Evolutionary conservation across 2,329 filamentous ascomycete species (phyloP).

Genomic region (Scedosporium minutisporum): DNA sequence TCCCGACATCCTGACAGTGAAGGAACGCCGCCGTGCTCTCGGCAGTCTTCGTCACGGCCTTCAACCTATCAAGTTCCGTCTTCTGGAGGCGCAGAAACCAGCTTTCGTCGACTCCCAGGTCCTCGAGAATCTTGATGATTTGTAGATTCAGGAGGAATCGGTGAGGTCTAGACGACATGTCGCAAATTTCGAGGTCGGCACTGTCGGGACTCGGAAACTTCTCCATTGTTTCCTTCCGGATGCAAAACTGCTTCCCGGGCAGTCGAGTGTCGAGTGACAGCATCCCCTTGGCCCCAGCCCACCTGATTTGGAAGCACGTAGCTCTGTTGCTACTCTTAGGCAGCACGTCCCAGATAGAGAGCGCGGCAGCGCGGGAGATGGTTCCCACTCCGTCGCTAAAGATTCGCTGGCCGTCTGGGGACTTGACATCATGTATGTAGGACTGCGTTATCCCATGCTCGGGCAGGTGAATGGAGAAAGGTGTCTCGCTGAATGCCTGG

Average conservation of each 20-base stretch:
- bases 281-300: slow-evolving; percentile 69
- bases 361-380: slow-evolving; percentile 51
- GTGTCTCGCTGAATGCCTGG: slow-evolving; percentile 67
- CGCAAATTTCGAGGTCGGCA: slow-evolving; percentile 60
- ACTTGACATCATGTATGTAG: slow-evolving; percentile 42
- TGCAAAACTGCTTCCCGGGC: slow-evolving; percentile 43
- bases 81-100: slow-evolving; percentile 59
- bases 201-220: slow-evolving; percentile 57
- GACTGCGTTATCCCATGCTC: slow-evolving; percentile 22
- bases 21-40: slow-evolving; percentile 59
- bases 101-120: slow-evolving; percentile 48
- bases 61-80: slow-evolving; percentile 49
- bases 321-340: slow-evolving; percentile 38
- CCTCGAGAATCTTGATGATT: slow-evolving; percentile 78
- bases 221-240: slow-evolving; percentile 64
- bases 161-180: slow-evolving; percentile 56
- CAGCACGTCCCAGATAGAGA: slow-evolving; percentile 48
- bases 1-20: slow-evolving; percentile 49
- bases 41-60: slow-evolving; percentile 45
- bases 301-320: slow-evolving; percentile 66
- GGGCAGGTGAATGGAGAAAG: slow-evolving; percentile 45
- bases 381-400: slow-evolving; percentile 78
- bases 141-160: slow-evolving; percentile 67
- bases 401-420: slow-evolving; percentile 35
- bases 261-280: slow-evolving; percentile 58